Percentiles rank a stretch among this genome's conserved stretches.
Conservation (phyloP, 2,329 filamentous ascomycete genomes). For the Fusarium concolor region DNA sequence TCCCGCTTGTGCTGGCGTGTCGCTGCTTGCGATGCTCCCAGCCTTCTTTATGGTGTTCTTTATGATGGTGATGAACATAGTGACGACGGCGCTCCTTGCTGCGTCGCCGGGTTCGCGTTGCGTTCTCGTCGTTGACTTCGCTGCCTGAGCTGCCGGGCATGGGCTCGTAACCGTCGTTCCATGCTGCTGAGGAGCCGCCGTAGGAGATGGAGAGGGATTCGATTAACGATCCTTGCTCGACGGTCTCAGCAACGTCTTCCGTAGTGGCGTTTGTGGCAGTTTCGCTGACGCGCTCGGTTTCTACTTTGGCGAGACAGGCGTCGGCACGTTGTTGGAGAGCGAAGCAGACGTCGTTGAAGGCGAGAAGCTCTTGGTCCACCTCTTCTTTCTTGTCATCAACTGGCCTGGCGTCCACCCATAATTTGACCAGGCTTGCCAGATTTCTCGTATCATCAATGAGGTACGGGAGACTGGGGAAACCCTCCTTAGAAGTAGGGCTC, state of each 20-base stretch:
- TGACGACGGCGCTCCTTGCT: conserved; percentile 51
- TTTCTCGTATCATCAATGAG: conserved; percentile 90
- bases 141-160: conserved; percentile 65
- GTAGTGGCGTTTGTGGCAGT: conserved; percentile 45
- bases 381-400: conserved; percentile 51
- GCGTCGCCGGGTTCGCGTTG: conserved; percentile 38
- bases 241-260: conserved; percentile 59
- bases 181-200: conserved; percentile 43
- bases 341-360: conserved; percentile 65
- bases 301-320: conserved; percentile 63
- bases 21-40: conserved; percentile 45
- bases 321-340: conserved; percentile 63
- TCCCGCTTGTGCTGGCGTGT: conserved; percentile 46
- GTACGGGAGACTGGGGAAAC: conserved; percentile 92
- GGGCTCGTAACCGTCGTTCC: conserved; percentile 47
- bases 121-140: conserved; percentile 52
- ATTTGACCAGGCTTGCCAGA: conserved; percentile 83
- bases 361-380: conserved; percentile 62
- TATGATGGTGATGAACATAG: conserved; percentile 41
- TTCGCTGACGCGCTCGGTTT: conserved; percentile 57
- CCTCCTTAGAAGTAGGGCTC: conserved; percentile 84
- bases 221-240: conserved; percentile 59
- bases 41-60: conserved; percentile 41
- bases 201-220: conserved; percentile 51
- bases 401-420: conserved; percentile 75